These are phyloP conservation scores for Phytophthora tubulina DNA, from an alignment of 352 stramenopile species.

Conservation along the genomic window DNA sequence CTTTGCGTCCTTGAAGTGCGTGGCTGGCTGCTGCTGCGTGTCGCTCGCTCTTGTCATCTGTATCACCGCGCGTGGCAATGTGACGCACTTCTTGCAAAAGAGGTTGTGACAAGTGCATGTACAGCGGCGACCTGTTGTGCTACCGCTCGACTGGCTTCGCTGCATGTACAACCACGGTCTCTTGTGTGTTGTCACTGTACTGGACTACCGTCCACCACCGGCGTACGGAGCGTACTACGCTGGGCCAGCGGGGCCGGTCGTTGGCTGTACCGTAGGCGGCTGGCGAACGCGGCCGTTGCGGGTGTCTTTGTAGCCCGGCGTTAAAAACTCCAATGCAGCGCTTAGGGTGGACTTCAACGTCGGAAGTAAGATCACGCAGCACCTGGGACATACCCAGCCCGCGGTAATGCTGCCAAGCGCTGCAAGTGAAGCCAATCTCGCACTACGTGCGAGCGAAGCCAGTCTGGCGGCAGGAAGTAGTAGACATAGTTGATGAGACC, in stretches of 20 bases:
- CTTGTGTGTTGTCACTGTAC: no score
- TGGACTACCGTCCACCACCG: no score
- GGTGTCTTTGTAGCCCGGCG: not conserved
- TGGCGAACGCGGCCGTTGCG: not conserved
- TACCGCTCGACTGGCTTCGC: no score
- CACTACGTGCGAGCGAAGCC: no score
- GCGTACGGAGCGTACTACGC: no score
- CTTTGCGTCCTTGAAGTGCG: conserved; percentile 27
- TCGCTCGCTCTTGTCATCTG: not conserved
- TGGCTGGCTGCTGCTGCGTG: conserved; percentile 9
- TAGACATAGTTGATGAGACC: no score
- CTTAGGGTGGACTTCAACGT: not conserved
- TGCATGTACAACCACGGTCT: no score
- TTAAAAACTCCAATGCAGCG: not conserved
- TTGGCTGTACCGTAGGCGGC: not conserved
- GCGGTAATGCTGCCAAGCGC: not conserved
- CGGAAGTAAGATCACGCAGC: not conserved
- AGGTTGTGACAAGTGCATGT: no score
- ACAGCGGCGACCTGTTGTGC: no score
- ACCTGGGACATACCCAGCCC: not conserved
- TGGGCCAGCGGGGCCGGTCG: no score
- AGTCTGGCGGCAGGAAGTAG: no score
- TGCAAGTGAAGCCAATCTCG: not conserved
- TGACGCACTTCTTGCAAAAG: not conserved
- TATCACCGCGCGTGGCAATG: not conserved